Percentiles rank a stretch among this genome's conserved stretches.
Conservation (phyloP, 805 yeast genomes). For the Suhomyces sp. region DNA sequence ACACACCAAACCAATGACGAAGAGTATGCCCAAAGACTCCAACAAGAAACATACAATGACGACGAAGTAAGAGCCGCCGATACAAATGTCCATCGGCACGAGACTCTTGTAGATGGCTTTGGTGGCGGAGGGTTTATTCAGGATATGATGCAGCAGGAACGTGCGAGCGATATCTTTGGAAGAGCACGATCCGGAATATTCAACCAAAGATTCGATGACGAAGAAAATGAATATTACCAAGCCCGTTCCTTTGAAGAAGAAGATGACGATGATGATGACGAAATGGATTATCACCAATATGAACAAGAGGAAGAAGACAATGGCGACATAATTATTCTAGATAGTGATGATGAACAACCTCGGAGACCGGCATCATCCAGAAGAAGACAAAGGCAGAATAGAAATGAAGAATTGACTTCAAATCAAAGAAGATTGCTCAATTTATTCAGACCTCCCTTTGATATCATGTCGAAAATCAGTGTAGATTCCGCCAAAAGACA, state of each 20-base stretch:
- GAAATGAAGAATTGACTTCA: constrained; percentile 40
- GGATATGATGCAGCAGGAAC: constrained; percentile 4
- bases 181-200: constrained; percentile 50
- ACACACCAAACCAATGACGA: constrained; percentile 36
- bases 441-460: constrained; percentile 92
- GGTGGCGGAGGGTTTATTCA: constrained; percentile 7
- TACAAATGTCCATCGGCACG: constrained; percentile 74
- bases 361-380: constrained; percentile 15
- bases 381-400: constrained; percentile 24
- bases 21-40: constrained; percentile 59
- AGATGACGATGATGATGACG: constrained; percentile 24
- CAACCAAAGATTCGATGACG: constrained; percentile 52
- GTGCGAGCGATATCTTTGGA: constrained; percentile 48
- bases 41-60: constrained; percentile 55
- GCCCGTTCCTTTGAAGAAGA: constrained; percentile 16
- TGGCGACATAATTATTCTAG: constrained; percentile 22
- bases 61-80: constrained; percentile 52
- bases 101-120: constrained; percentile 59
- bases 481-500: constrained; percentile 70
- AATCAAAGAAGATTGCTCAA: constrained; percentile 71
- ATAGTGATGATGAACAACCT: constrained; percentile 10
- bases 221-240: constrained; percentile 26
- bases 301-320: constrained; percentile 33
- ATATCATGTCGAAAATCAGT: constrained; percentile 64
- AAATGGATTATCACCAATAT: constrained; percentile 14